Percentiles rank a stretch among this genome's conserved stretches.
Evolutionary conservation across 495 filamentous ascomycete genomes (phyloP).

Genomic region (Daldinia childiae): DNA sequence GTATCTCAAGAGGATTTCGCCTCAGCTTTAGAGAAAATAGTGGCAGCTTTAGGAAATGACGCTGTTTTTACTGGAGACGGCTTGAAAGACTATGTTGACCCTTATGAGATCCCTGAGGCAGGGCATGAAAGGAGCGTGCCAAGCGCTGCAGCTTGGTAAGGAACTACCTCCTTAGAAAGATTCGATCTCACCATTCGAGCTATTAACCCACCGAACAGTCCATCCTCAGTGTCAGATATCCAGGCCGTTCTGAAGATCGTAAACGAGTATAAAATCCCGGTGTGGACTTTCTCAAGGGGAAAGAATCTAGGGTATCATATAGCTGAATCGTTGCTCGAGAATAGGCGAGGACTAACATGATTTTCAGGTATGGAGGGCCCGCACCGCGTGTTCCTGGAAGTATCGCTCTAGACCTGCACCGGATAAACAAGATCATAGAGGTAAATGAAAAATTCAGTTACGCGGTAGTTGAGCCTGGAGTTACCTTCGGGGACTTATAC

Average conservation of each 20-base stretch:
- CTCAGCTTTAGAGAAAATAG: slow-evolving; percentile 40
- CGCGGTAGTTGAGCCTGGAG: slow-evolving; percentile 65
- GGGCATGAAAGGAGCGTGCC: slow-evolving; percentile 46
- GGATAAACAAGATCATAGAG: slow-evolving; percentile 65
- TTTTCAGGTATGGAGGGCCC: slow-evolving; percentile 64
- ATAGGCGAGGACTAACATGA: slow-evolving; percentile 4
- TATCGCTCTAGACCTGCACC: slow-evolving; percentile 64
- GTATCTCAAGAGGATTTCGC: slow-evolving; percentile 49
- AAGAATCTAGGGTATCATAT: slow-evolving; percentile 56
- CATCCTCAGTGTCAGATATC: slow-evolving; percentile 50
- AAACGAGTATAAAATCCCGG: slow-evolving; percentile 54
- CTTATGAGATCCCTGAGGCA: slow-evolving; percentile 48
- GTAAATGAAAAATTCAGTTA: slow-evolving; percentile 64
- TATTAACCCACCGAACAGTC: slow-evolving; percentile 28
- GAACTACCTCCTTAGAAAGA: neutral
- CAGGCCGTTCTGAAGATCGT: slow-evolving; percentile 49
- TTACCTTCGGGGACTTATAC: slow-evolving; percentile 64
- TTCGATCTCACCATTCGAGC: neutral
- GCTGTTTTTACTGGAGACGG: slow-evolving; percentile 45
- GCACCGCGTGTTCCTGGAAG: slow-evolving; percentile 62
- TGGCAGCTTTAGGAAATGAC: slow-evolving; percentile 44
- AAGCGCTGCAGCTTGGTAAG: slow-evolving; percentile 49
- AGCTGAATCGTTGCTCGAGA: neutral
- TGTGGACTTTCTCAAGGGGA: slow-evolving; percentile 60
- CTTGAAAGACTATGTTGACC: slow-evolving; percentile 51